Conservation (phyloP, 2,329 filamentous ascomycete species). For the Clarireedia paspali region DNA sequence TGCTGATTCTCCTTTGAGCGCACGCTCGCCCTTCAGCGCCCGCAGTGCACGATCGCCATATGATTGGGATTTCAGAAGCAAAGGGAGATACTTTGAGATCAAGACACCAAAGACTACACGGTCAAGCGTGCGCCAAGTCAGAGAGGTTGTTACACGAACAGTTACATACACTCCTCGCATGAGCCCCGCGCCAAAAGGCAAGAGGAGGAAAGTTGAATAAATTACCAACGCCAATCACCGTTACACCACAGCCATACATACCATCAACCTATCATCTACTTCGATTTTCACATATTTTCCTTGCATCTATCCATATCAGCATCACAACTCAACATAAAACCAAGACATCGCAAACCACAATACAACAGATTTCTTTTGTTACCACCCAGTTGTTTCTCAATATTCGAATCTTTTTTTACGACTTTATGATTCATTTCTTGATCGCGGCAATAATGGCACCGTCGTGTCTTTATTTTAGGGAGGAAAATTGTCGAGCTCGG, state of each 20-base stretch:
- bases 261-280: background rate
- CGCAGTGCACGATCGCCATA: constrained; percentile 58
- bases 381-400: background rate
- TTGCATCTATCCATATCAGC: background rate
- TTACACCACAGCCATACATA: background rate
- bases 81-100: constrained; percentile 54
- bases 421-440: constrained; percentile 24
- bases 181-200: constrained; percentile 84
- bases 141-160: constrained; percentile 89
- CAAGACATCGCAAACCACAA: background rate
- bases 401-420: constrained; percentile 16
- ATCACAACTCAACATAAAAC: background rate
- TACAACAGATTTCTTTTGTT: constrained; percentile 2
- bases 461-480: constrained; percentile 8
- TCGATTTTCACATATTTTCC: background rate
- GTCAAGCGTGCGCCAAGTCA: constrained; percentile 62
- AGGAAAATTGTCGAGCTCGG: constrained; percentile 5
- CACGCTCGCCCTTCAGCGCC: constrained; percentile 68
- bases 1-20: constrained; percentile 48
- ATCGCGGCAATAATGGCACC: constrained; percentile 18
- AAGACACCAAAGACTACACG: constrained; percentile 47
- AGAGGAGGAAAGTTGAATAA: constrained; percentile 69
- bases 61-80: constrained; percentile 70
- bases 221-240: constrained; percentile 1
- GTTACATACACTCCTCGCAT: constrained; percentile 85